These are phyloP conservation scores for Pelagophyceae sp. DNA, from an alignment of 352 stramenopile species.

Conservation along the genomic window DNA sequence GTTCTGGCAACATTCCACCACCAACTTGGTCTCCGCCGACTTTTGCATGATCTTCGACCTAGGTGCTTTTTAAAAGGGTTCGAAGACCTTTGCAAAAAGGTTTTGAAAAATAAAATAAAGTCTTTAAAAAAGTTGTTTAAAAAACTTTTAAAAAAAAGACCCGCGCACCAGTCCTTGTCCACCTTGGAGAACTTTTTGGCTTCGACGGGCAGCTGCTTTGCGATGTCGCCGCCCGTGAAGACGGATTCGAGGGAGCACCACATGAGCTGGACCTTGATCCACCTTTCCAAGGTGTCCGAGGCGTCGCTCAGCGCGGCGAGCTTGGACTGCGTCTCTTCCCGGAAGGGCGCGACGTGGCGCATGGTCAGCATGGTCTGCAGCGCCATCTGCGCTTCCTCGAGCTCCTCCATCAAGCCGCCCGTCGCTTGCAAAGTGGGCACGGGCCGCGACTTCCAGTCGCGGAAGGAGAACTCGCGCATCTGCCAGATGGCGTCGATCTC, in stretches of 20 bases:
- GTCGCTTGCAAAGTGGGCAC: slow-evolving; percentile 90
- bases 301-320: slow-evolving; percentile 87
- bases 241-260: slow-evolving; percentile 96
- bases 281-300: slow-evolving; percentile 90
- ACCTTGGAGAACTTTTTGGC: slow-evolving; percentile 96
- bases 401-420: slow-evolving; percentile 86
- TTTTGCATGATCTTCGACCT: slow-evolving; percentile 98
- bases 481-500: slow-evolving; percentile 88
- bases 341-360: slow-evolving; percentile 89
- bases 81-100: no score
- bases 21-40: slow-evolving; percentile 73
- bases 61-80: no score
- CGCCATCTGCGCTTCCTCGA: slow-evolving; percentile 96
- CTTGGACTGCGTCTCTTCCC: slow-evolving; percentile 84
- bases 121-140: no score
- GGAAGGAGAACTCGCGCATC: slow-evolving; percentile 87
- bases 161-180: slow-evolving; percentile 94
- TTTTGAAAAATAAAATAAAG: no score
- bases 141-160: no score
- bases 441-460: slow-evolving; percentile 78
- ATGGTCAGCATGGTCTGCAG: slow-evolving; percentile 95
- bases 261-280: slow-evolving; percentile 92
- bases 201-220: slow-evolving; percentile 95
- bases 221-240: slow-evolving; percentile 95
- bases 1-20: slow-evolving; percentile 83